Conservation (phyloP, 2,329 filamentous ascomycete genomes). For the Dactylonectria estremocensis region DNA sequence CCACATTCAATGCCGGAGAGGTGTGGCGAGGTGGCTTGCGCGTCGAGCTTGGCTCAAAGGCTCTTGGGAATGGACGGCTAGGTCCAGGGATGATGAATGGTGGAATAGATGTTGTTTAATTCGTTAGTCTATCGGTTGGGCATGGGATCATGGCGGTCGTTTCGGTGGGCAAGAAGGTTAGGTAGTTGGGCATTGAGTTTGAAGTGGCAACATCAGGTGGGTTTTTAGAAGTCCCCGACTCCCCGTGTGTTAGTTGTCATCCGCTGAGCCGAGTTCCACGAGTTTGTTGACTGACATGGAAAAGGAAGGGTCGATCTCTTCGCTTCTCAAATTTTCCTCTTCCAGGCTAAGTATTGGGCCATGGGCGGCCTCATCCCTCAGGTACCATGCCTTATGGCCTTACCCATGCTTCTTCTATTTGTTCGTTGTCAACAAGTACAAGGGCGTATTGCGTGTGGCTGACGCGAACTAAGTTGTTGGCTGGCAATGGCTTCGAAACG, state of each 20-base stretch:
- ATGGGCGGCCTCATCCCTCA: slow-evolving; percentile 16
- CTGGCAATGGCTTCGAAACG: not conserved
- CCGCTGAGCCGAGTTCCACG: not conserved
- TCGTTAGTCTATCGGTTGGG: not conserved
- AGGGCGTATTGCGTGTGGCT: slow-evolving; percentile 22
- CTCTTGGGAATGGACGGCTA: slow-evolving; percentile 23
- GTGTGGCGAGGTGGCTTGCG: slow-evolving; percentile 51
- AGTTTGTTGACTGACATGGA: slow-evolving; percentile 18
- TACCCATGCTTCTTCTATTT: slow-evolving; percentile 18
- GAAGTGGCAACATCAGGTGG: slow-evolving; percentile 6
- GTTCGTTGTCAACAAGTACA: not conserved
- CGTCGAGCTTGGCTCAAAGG: slow-evolving; percentile 23
- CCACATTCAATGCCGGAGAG: slow-evolving; percentile 31
- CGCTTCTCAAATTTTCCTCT: slow-evolving; percentile 13
- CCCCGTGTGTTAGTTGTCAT: not conserved
- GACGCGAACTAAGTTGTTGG: slow-evolving; percentile 3
- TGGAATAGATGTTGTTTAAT: not conserved
- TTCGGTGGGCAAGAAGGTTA: not conserved
- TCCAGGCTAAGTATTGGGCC: not conserved
- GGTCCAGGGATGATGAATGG: not conserved
- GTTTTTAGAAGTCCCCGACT: not conserved
- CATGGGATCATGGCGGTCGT: not conserved
- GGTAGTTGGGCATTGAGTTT: slow-evolving; percentile 17
- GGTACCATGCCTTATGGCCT: not conserved
- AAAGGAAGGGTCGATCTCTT: slow-evolving; percentile 2